Evolutionary conservation across 441 rosid genomes (phyloP), one percentile per base, ranked within the genome.

Genomic region (Populus trichocarpa): DNA sequence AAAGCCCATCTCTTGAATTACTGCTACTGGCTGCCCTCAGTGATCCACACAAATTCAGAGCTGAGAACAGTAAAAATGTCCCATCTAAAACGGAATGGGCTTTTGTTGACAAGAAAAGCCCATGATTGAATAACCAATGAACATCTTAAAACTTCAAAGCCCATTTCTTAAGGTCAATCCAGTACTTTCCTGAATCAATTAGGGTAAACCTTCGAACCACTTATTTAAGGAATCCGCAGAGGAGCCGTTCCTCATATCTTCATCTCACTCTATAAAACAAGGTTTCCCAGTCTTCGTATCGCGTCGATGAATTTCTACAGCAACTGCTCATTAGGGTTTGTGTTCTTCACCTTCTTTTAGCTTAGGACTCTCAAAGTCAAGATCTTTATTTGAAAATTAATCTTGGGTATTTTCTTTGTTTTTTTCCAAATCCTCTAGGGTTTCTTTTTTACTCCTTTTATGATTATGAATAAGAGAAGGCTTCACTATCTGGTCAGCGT

Each of bases 401-500:
- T 30, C 32, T 30, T 30, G 3, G 32, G 32, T 30, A 3, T 3
- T 3, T 30, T 30, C 32, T 30, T 30, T 30, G 32, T 30, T 30
- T 30, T 30, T 30, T 28, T 30, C 3, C 32, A 30, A 30, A 30
- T 30, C 32, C 32, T 3, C 32, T 9, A 20, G 8, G 11, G 32
- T 0, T 30, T n/a, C 2, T 22, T 20, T 7, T 20, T 38, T 2
- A 38, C 2, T 38, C 42, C 9, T 8, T 8, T 9, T 2, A 9
- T 9, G 9, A 10, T 3, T 8, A n/a, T 59, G 4, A 8, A 59
- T 8, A 8, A 3, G 2, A 59, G 0, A 0, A 50, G 23, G 96
- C 92, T 91, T 90, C 96, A 28, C 86, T 87, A 88, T 90, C 90
- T 91, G 91, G 92, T 91, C 93, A 76, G 83, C 85, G 95, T 42